Evolutionary conservation across 2,329 filamentous ascomycete genomes (phyloP).

Genomic region (Ophiostoma himal-ulmi): DNA sequence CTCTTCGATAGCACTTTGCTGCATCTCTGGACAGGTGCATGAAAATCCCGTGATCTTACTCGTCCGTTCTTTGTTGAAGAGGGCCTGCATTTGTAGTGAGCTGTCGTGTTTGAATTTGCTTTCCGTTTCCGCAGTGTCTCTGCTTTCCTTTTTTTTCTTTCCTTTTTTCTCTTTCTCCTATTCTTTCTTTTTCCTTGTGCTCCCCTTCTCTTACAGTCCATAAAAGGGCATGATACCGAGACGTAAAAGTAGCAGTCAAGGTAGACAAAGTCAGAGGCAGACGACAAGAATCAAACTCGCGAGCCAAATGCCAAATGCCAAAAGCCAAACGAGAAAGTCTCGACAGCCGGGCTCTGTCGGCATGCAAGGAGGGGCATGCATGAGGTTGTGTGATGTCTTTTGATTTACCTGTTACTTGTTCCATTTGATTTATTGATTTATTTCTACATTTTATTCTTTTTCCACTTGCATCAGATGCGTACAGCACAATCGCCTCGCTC

Average conservation of each 20-base stretch:
- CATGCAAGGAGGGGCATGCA: conserved; percentile 15
- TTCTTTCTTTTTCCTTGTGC: background rate
- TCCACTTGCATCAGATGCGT: background rate
- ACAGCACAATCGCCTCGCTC: background rate
- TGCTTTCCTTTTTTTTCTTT: background rate
- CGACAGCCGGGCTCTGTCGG: background rate
- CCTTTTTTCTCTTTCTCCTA: background rate
- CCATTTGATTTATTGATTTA: background rate
- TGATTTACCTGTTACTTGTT: background rate
- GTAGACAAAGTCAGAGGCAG: background rate
- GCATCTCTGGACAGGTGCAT: conserved; percentile 6
- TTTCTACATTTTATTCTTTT: background rate
- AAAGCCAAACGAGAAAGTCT: background rate
- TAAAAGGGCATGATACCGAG: too few relatives aligned
- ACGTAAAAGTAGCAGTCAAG: background rate
- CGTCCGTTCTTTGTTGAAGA: background rate
- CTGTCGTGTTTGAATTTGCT: background rate
- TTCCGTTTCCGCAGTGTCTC: background rate
- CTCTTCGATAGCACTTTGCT: background rate
- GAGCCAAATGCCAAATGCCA: too few relatives aligned
- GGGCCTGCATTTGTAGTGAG: background rate
- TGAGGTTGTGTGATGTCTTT: conserved; percentile 18
- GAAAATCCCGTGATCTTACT: background rate
- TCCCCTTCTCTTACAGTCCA: background rate
- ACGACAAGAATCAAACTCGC: background rate